These are phyloP conservation scores for Zygoascus biomembranicola DNA, from an alignment of 805 yeast genomes.

Conservation along the genomic window DNA sequence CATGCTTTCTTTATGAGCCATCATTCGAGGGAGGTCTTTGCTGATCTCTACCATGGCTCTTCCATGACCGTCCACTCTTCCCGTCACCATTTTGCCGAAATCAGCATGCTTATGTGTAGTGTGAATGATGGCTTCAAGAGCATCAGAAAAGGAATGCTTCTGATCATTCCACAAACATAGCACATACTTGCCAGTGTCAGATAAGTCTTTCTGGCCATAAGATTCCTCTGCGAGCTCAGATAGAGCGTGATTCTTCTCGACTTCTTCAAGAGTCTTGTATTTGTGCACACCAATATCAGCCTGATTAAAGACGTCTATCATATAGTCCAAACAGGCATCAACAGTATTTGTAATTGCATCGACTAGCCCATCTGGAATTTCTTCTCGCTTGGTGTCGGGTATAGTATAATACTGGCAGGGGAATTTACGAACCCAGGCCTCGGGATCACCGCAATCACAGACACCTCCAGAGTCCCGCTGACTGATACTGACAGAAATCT, in stretches of 20 bases:
- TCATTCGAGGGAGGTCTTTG: constrained; percentile 39
- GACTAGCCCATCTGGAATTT: constrained; percentile 39
- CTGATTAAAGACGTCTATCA: constrained; percentile 24
- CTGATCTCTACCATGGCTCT: constrained; percentile 62
- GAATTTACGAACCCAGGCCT: constrained; percentile 59
- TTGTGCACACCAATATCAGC: constrained; percentile 21
- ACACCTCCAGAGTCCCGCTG: constrained; percentile 63
- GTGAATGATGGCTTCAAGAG: constrained; percentile 51
- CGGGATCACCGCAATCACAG: constrained; percentile 86
- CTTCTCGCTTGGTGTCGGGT: constrained; percentile 23
- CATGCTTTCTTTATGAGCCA: constrained; percentile 47
- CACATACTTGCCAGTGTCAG: constrained; percentile 41
- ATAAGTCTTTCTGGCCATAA: constrained; percentile 39
- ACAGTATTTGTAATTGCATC: constrained; percentile 26
- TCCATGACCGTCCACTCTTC: constrained; percentile 54
- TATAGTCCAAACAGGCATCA: constrained; percentile 23
- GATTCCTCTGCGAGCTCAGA: constrained; percentile 33
- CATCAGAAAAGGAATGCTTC: constrained; percentile 65
- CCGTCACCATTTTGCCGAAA: constrained; percentile 67
- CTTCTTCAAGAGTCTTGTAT: constrained; percentile 20
- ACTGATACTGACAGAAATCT: constrained; percentile 53
- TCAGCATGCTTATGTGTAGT: constrained; percentile 57
- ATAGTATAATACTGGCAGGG: constrained; percentile 39
- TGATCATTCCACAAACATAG: constrained; percentile 73
- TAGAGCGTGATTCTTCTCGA: constrained; percentile 25